Base-by-base conservation (phyloP, 202 grass and related monocot genomes). In the Panicum hallii region DNA sequence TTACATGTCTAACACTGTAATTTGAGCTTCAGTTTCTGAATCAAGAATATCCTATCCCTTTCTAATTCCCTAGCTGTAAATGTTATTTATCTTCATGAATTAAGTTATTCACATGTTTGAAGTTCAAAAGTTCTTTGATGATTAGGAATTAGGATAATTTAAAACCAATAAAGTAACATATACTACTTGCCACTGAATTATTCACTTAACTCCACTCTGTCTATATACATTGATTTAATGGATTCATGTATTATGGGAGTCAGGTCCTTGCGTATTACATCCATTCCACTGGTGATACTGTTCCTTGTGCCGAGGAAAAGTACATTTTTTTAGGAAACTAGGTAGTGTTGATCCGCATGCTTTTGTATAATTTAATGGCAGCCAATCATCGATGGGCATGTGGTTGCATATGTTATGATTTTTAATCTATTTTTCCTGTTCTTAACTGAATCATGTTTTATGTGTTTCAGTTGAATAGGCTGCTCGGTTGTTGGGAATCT, bases 381-480 rank as follows among this genome's bases (percentile, higher is more conserved):
- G 10, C 40, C 9, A 8, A 17, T 15, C 45, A 69, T 63, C n/a
- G 3, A 30, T 30, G 0, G 23, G 58, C 2, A 46, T 17, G 20
- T 50, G 26, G 28, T 65, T 72, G 20, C 41, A 45, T 22, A 16
- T 63, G 5, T 43, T 26, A 70, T 65, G 15, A 36, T 4, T 15
- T 13, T 45, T 11, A 9, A 30, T 75, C 1, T 56, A 38, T 19
- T 65, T 41, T 47, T 34, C 36, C 1, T 74, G 48, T 50, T 43
- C 19, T 26, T 84, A 84, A 49, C 45, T 70, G 41, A 5, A 66
- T 49, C 70, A 34, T 77, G n/a, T 72, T 57, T 4, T 84, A 26
- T 77, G 22, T 84, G 48, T 84, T 87, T 81, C 85, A 88, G 85
- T 75, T 58, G 40, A 87, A 77, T 78, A 56, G 14, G 38, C 11